Percentiles rank a stretch among this genome's conserved stretches.
phyloP scores from a whole-genome alignment of 805 yeast species.

The Ogataea chonburiensis region DNA sequence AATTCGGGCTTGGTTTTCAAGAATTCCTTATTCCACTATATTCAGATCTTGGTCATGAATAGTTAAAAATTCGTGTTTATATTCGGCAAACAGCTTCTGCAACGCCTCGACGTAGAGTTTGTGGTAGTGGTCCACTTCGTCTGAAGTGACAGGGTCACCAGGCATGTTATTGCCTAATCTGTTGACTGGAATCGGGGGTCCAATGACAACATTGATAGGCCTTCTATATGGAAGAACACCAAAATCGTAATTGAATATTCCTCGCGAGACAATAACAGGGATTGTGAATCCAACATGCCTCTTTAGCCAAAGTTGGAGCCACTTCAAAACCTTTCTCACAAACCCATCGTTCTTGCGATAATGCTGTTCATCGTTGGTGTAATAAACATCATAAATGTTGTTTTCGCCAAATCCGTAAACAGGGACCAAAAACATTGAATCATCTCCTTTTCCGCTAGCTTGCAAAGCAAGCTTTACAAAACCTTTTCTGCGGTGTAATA shows the following conservation, averaged over 20 bases:
- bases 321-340: constrained; percentile 40
- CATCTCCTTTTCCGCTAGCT: constrained; percentile 37
- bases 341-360: constrained; percentile 26
- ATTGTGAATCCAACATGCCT: constrained; percentile 74
- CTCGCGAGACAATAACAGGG: constrained; percentile 90
- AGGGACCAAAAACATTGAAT: constrained; percentile 81
- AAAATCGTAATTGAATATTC: constrained; percentile 87
- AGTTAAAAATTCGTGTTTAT: constrained; percentile 52
- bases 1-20: too few relatives aligned
- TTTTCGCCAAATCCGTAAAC: constrained; percentile 90
- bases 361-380: constrained; percentile 25
- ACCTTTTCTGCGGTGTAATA: constrained; percentile 78
- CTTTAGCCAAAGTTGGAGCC: constrained; percentile 73
- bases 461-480: constrained; percentile 84
- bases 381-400: constrained; percentile 46
- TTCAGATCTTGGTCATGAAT: constrained; percentile 48
- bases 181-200: constrained; percentile 51
- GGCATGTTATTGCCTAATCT: constrained; percentile 25
- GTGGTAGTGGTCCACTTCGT: constrained; percentile 70
- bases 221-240: constrained; percentile 86
- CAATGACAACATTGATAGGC: constrained; percentile 74
- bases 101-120: constrained; percentile 63
- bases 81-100: constrained; percentile 59
- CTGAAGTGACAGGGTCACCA: constrained; percentile 34
- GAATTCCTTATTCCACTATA: constrained; percentile 44